These are phyloP conservation scores for Halophytophthora polymorphica DNA, from an alignment of 352 stramenopile species.

Conservation along the genomic window DNA sequence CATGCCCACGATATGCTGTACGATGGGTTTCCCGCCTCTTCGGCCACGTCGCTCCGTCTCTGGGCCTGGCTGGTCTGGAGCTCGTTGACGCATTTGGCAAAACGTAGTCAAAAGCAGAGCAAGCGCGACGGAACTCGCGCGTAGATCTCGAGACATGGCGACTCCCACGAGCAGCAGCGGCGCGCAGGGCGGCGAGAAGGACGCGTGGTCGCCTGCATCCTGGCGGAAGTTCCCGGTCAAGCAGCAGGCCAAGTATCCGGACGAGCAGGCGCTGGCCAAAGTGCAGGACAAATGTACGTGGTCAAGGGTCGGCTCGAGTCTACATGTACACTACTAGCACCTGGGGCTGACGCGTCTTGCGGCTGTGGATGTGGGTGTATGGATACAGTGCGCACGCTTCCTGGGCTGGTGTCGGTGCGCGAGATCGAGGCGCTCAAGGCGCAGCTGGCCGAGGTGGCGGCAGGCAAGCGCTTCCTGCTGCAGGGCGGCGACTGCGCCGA, in stretches of 20 bases:
- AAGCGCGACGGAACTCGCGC: too few species aligned
- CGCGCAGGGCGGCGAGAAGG: neutral
- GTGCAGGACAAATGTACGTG: constrained; percentile 69
- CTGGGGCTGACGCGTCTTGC: constrained; percentile 36
- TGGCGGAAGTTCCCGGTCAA: constrained; percentile 79
- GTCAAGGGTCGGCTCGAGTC: neutral
- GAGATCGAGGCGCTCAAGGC: constrained; percentile 92
- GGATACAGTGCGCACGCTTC: constrained; percentile 65
- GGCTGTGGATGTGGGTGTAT: constrained; percentile 15
- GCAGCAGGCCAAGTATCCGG: constrained; percentile 77
- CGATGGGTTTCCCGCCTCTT: too few species aligned
- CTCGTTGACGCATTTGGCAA: too few species aligned
- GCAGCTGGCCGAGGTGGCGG: constrained; percentile 91
- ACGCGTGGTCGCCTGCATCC: constrained; percentile 60
- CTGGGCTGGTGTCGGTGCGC: constrained; percentile 94
- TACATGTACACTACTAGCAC: constrained; percentile 7
- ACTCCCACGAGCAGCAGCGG: neutral
- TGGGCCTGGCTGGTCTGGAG: too few species aligned
- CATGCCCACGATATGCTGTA: too few species aligned
- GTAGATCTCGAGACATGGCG: constrained; percentile 1
- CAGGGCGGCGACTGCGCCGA: constrained; percentile 99
- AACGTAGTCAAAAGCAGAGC: too few species aligned
- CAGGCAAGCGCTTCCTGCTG: constrained; percentile 96
- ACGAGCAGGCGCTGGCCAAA: constrained; percentile 62
- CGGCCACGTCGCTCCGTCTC: too few species aligned